These are phyloP conservation scores for Cladophialophora yegresii DNA, from an alignment of 2,329 filamentous ascomycete genomes.

Conservation along the genomic window DNA sequence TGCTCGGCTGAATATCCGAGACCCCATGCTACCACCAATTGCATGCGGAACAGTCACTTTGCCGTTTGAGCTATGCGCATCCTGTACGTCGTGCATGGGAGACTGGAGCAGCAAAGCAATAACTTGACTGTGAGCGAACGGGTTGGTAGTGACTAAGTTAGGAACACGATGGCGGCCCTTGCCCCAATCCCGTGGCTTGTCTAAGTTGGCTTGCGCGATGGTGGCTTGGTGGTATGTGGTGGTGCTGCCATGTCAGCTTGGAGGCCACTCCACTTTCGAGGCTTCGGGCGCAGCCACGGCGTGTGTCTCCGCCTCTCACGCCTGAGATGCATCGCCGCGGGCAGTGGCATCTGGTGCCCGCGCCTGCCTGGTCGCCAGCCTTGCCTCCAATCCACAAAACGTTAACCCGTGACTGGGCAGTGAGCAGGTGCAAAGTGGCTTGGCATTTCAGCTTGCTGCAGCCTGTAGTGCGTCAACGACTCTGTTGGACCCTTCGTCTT, in stretches of 20 bases:
- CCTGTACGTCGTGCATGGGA: too few relatives aligned
- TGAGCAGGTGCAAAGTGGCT: not conserved
- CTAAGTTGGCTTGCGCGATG: not conserved
- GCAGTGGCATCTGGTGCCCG: conserved; percentile 1
- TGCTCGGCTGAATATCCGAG: not conserved
- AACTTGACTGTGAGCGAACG: not conserved
- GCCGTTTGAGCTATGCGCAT: too few relatives aligned
- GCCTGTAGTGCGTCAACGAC: conserved; percentile 17
- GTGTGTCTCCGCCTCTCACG: not conserved
- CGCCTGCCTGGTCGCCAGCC: not conserved
- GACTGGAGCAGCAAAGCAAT: too few relatives aligned
- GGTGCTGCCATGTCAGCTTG: not conserved
- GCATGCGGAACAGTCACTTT: not conserved
- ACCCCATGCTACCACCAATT: not conserved
- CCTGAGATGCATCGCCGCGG: conserved; percentile 11
- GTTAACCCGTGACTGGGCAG: not conserved
- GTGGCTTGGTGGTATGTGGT: too few relatives aligned
- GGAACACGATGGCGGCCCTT: not conserved
- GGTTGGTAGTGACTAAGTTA: too few relatives aligned
- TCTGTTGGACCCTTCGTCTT: conserved; percentile 10
- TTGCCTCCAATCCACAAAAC: not conserved
- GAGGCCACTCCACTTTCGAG: conserved; percentile 1
- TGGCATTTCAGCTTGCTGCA: conserved; percentile 6
- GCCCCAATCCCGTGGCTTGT: not conserved
- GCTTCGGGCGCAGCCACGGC: not conserved